phyloP scores from a whole-genome alignment of 2,329 filamentous ascomycete genomes.

The Xylariomycetidae sp. region DNA sequence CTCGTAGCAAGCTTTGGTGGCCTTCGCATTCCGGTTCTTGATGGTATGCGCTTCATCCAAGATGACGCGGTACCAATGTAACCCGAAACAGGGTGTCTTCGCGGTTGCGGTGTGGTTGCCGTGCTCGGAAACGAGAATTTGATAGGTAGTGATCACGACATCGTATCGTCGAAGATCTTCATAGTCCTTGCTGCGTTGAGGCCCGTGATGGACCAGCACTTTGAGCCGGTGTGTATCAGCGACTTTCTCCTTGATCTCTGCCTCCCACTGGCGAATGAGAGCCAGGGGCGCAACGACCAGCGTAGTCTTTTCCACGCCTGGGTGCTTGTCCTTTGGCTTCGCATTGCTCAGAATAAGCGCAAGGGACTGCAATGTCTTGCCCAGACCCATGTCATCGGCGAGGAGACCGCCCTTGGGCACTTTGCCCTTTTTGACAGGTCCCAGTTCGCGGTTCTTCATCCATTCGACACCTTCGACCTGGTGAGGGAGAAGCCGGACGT shows the following conservation, averaged over 20 bases:
- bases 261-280: conserved; percentile 95
- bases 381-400: conserved; percentile 94
- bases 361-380: conserved; percentile 93
- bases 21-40: conserved; percentile 96
- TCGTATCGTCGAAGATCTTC: conserved; percentile 78
- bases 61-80: conserved; percentile 93
- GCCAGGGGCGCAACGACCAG: conserved; percentile 90
- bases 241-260: conserved; percentile 82
- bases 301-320: conserved; percentile 67
- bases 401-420: conserved; percentile 90
- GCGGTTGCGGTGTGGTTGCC: conserved; percentile 59
- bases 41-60: conserved; percentile 96
- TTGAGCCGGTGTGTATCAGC: conserved; percentile 61
- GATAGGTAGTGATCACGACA: conserved; percentile 95
- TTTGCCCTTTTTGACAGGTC: conserved; percentile 71
- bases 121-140: conserved; percentile 89
- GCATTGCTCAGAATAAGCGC: conserved; percentile 80
- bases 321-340: conserved; percentile 55
- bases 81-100: conserved; percentile 79
- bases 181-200: conserved; percentile 72
- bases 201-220: conserved; percentile 87
- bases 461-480: conserved; percentile 90
- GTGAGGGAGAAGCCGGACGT: conserved; percentile 84
- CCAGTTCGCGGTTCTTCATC: conserved; percentile 91
- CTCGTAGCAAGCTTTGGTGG: conserved; percentile 85